Conservation (phyloP, 129 eudicot species). For the Lonicera japonica region DNA sequence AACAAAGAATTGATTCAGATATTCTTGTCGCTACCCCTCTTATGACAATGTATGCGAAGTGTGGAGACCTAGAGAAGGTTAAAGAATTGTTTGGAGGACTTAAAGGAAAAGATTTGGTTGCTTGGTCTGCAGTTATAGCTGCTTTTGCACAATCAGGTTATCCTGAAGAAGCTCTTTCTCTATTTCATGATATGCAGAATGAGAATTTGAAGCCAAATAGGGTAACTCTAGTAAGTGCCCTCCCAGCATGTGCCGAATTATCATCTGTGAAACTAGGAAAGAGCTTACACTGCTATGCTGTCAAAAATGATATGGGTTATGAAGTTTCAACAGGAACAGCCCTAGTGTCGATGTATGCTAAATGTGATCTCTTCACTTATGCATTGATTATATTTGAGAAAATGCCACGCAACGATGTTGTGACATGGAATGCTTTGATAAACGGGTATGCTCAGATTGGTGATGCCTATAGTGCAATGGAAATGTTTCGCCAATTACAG, state of each 20-base stretch:
- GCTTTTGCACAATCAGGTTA: constrained; percentile 54
- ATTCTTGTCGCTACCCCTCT: constrained; percentile 52
- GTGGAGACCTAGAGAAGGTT: constrained; percentile 52
- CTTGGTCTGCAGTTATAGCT: constrained; percentile 73
- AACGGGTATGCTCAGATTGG: constrained; percentile 54
- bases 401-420: constrained; percentile 45
- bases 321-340: constrained; percentile 41
- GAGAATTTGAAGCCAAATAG: constrained; percentile 43
- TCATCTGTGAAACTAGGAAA: constrained; percentile 38
- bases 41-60: constrained; percentile 61
- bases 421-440: constrained; percentile 65
- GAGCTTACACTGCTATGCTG: constrained; percentile 53
- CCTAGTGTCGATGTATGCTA: constrained; percentile 70
- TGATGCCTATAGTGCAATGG: constrained; percentile 31
- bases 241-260: constrained; percentile 63
- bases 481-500: constrained; percentile 30
- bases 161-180: constrained; percentile 42
- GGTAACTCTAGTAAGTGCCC: constrained; percentile 49
- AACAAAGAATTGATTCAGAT: constrained; percentile 42
- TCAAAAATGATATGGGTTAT: constrained; percentile 33
- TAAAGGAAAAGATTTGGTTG: constrained; percentile 55
- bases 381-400: constrained; percentile 41
- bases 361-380: constrained; percentile 28
- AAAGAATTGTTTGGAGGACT: constrained; percentile 34
- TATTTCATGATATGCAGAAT: constrained; percentile 53